Evolutionary conservation across 78 protist genomes (phyloP).

Genomic region (Dictyostelium citrinum): DNA sequence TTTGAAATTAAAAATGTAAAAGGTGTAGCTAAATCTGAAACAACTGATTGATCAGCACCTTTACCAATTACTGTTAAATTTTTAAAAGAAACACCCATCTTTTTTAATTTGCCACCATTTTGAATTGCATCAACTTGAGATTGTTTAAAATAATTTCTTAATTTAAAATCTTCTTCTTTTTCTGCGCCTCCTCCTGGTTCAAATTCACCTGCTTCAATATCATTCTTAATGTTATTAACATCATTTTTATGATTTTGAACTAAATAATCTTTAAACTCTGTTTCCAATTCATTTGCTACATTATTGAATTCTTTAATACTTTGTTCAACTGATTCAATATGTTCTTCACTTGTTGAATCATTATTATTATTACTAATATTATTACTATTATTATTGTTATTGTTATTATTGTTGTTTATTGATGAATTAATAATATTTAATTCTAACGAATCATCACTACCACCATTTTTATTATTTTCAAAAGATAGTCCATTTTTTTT

Average conservation of each 20-base stretch:
- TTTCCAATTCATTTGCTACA: constrained; percentile 14
- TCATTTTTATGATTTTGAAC: neutral
- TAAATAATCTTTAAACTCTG: neutral
- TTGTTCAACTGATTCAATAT: neutral
- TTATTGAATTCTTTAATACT: neutral
- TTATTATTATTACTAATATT: neutral
- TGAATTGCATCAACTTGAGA: neutral
- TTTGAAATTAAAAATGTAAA: neutral
- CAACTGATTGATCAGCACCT: constrained; percentile 56
- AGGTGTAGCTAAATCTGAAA: constrained; percentile 27
- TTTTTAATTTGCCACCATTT: constrained; percentile 22
- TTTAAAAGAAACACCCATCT: constrained; percentile 24
- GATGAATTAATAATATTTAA: neutral
- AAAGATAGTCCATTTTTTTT: neutral
- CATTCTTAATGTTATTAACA: neutral
- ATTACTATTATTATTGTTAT: too few species aligned
- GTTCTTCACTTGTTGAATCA: neutral
- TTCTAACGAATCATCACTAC: neutral
- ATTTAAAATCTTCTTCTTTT: constrained; percentile 21
- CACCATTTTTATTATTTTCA: neutral
- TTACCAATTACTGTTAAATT: constrained; percentile 55
- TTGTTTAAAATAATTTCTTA: constrained; percentile 27
- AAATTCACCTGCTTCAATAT: neutral
- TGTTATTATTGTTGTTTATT: too few species aligned
- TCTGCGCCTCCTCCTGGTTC: neutral